Percentiles rank a stretch among this genome's conserved stretches.
Conservation (phyloP, 257 asterid species). For the Sherardia arvensis region DNA sequence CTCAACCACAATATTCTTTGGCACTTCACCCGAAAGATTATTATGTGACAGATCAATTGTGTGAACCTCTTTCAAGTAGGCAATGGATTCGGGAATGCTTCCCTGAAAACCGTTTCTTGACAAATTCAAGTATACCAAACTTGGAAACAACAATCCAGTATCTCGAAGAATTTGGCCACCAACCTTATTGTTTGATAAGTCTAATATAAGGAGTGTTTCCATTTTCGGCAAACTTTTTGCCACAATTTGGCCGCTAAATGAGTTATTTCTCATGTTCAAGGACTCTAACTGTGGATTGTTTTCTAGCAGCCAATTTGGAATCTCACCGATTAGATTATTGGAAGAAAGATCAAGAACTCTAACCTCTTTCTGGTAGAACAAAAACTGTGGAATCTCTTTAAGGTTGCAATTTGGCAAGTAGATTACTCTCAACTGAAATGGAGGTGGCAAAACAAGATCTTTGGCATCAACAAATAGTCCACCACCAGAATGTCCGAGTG, state of each 20-base stretch:
- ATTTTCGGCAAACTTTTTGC: neutral
- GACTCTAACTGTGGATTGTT: slow-evolving; percentile 3
- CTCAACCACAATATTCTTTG: neutral
- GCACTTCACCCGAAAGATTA: slow-evolving; percentile 3
- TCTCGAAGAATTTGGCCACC: neutral
- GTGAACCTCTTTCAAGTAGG: neutral
- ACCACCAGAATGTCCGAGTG: neutral
- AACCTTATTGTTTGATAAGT: slow-evolving; percentile 5
- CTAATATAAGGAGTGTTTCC: neutral
- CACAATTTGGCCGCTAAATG: neutral
- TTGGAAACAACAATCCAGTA: slow-evolving; percentile 1
- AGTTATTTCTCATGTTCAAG: slow-evolving; percentile 7
- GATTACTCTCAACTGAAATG: slow-evolving; percentile 7
- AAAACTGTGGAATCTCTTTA: slow-evolving; percentile 6
- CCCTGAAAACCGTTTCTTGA: slow-evolving; percentile 5
- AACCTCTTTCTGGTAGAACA: slow-evolving; percentile 5
- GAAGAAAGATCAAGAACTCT: slow-evolving; percentile 9
- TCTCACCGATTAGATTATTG: slow-evolving; percentile 1
- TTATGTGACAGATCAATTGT: slow-evolving; percentile 9
- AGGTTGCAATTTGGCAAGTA: slow-evolving; percentile 2
- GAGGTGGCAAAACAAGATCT: neutral
- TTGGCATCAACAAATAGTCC: slow-evolving; percentile 1
- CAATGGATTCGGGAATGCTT: neutral
- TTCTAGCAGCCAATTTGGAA: slow-evolving; percentile 8
- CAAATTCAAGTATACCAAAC: neutral